Evolutionary conservation across 768 basidiomycete species (phyloP).

Genomic region (Russula sp.): DNA sequence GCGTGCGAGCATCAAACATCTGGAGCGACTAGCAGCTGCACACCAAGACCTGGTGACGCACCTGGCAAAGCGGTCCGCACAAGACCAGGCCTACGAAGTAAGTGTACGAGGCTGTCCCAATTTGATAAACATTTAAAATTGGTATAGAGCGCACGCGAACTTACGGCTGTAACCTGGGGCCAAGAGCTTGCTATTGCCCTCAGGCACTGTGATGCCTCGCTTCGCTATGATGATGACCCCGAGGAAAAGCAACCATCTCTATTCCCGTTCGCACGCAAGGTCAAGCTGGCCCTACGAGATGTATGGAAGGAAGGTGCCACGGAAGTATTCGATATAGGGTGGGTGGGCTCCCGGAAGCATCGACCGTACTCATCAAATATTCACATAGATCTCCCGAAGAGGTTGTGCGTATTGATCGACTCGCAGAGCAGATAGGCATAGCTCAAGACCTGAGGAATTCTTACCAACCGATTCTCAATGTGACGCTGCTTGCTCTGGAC

Average conservation of each 20-base stretch:
- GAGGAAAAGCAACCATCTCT: conserved; percentile 32
- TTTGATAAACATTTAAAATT: conserved; percentile 11
- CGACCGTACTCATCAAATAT: not conserved
- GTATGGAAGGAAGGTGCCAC: conserved; percentile 65
- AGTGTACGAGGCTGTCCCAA: conserved; percentile 25
- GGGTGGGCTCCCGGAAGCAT: conserved; percentile 25
- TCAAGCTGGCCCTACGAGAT: conserved; percentile 59
- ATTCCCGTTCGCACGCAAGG: conserved; percentile 44
- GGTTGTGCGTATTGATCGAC: conserved; percentile 54
- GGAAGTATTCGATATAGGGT: conserved; percentile 85
- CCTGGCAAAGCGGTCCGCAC: conserved; percentile 62
- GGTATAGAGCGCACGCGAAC: conserved; percentile 72
- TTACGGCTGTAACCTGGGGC: conserved; percentile 73
- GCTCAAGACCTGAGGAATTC: conserved; percentile 71
- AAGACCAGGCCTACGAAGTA: conserved; percentile 80
- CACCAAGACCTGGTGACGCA: conserved; percentile 65
- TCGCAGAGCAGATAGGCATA: conserved; percentile 71
- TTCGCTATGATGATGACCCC: conserved; percentile 38
- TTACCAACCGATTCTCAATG: conserved; percentile 77
- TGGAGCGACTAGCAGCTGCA: conserved; percentile 53
- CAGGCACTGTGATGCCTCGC: conserved; percentile 46
- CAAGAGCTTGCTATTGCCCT: conserved; percentile 75
- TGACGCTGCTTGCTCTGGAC: conserved; percentile 74
- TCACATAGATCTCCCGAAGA: conserved; percentile 62
- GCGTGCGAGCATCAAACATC: conserved; percentile 40